Evolutionary conservation across 176 grass and related monocot species (phyloP), one percentile per base, ranked within the genome.

Genomic region (Lolium multiflorum): DNA sequence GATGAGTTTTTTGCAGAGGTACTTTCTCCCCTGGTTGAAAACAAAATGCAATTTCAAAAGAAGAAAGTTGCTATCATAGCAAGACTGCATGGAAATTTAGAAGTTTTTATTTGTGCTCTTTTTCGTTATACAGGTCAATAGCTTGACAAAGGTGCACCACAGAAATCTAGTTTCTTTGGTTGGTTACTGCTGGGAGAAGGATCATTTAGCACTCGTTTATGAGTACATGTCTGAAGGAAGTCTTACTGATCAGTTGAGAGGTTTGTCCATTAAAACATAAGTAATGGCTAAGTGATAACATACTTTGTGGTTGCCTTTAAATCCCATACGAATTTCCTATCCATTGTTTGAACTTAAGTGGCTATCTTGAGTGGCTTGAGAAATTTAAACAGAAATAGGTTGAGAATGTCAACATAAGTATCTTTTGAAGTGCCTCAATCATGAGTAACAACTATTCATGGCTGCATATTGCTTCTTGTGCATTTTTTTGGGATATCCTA

Each of bases 1-100:
- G 65, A 76, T 41, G 58, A 81, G 6, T 84, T 91, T 52, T 31
- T 91, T n/a, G 67, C 89, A 5, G 89, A 91, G 89, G 89, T 90
- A 74, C 0, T 85, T 18, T 16, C 9, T 43, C 12, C 38, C 4
- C 10, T 44, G 20, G 18, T 71, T 71, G 13, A 13, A 3, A 46
- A n/a, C 41, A 46, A 12, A 12, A 41, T 44, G 39, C 6, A 71
- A 21, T 71, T 47, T 47, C 1, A 4, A 72, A 24, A 9, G 5
- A 2, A 71, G 14, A 1, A 56, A 58, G 52, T n/a, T 16, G 0
- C 26, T 10, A n/a, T 46, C 5, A 65, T 22, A 57, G 3, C 20
- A 1, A 0, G 16, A 5, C 28, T 58, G 9, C 52, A 7, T 51
- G 4, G 0, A 13, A 76, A 25, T 77, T 77, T 18, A 52, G 3